Evolutionary conservation across 768 basidiomycete species (phyloP).

Genomic region (Lenzites betulinus): DNA sequence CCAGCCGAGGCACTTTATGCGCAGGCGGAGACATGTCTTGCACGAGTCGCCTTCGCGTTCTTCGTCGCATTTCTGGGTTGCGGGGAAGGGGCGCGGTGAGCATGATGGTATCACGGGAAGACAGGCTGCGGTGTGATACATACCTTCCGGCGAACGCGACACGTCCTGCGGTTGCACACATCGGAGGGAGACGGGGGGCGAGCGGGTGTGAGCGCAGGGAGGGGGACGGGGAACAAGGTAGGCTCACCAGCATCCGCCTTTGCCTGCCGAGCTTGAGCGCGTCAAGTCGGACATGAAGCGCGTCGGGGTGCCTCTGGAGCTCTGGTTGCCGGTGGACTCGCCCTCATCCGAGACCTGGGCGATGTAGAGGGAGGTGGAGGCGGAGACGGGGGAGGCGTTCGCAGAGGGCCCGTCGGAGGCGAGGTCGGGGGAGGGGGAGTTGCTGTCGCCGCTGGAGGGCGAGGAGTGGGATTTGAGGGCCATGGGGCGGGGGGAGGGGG

Average conservation of each 20-base stretch:
- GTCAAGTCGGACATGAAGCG: conserved; percentile 34
- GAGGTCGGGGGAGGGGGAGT: conserved; percentile 26
- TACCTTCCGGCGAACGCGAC: conserved; percentile 81
- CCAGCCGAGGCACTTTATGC: conserved; percentile 85
- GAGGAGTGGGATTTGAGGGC: conserved; percentile 20
- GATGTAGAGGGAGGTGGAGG: conserved; percentile 19
- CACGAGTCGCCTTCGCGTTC: conserved; percentile 77
- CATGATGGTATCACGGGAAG: conserved; percentile 13
- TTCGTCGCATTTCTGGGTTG: conserved; percentile 81
- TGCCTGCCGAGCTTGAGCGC: conserved; percentile 51
- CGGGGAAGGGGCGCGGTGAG: conserved; percentile 6
- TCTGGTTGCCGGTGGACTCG: conserved; percentile 20
- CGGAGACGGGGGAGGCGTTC: conserved; percentile 25
- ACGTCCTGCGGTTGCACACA: conserved; percentile 57
- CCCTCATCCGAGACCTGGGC: conserved; percentile 22
- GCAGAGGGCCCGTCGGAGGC: conserved; percentile 20
- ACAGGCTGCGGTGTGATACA: conserved; percentile 29
- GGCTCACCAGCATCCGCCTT: conserved; percentile 79
- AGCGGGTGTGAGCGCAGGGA: conserved; percentile 1
- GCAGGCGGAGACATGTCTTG: conserved; percentile 77
- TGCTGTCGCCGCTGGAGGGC: conserved; percentile 22
- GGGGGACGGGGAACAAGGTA: conserved; percentile 2
- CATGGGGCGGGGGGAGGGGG: conserved; percentile 10
- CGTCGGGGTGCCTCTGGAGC: conserved; percentile 52
- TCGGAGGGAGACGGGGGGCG: conserved; percentile 4